Conservation (phyloP, 2,329 filamentous ascomycete genomes). For the Penicillium occitanis region DNA sequence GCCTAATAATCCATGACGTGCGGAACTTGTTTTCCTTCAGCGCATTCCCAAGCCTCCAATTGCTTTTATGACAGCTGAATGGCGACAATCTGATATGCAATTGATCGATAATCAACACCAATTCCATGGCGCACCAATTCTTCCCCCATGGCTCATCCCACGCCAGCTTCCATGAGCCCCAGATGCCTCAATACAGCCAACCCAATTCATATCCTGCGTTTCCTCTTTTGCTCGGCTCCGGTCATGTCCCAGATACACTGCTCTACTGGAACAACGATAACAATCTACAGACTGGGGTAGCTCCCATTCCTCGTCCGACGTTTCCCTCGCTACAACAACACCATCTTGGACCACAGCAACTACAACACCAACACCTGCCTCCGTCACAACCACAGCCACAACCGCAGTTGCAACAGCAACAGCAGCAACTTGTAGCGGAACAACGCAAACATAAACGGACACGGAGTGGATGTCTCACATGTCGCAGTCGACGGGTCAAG, state of each 20-base stretch:
- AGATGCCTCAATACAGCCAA: constrained; percentile 23
- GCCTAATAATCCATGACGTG: background rate
- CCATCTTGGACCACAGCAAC: constrained; percentile 1
- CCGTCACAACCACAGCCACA: background rate
- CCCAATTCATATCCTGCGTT: constrained; percentile 33
- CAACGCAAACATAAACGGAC: constrained; percentile 91
- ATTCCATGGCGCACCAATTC: constrained; percentile 16
- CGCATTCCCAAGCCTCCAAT: background rate
- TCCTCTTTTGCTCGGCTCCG: constrained; percentile 36
- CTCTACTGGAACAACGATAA: constrained; percentile 45
- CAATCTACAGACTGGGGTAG: constrained; percentile 18
- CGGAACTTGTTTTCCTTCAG: background rate
- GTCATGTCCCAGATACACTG: constrained; percentile 44
- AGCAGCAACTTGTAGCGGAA: constrained; percentile 54
- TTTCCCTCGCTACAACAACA: constrained; percentile 33
- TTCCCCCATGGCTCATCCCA: constrained; percentile 8
- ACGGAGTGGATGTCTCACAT: constrained; percentile 91
- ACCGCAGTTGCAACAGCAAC: constrained; percentile 69
- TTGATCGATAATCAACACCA: background rate
- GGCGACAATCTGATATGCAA: background rate
- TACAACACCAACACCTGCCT: constrained; percentile 26
- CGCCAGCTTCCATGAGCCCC: background rate
- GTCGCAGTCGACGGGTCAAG: constrained; percentile 82
- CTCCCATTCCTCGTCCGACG: constrained; percentile 23
- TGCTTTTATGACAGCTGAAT: background rate